A percentile compares a stretch with the other conserved stretches of the same genome.
These are phyloP conservation scores for Corinectria fuckeliana DNA, from an alignment of 2,329 filamentous ascomycete species.

Conservation along the genomic window DNA sequence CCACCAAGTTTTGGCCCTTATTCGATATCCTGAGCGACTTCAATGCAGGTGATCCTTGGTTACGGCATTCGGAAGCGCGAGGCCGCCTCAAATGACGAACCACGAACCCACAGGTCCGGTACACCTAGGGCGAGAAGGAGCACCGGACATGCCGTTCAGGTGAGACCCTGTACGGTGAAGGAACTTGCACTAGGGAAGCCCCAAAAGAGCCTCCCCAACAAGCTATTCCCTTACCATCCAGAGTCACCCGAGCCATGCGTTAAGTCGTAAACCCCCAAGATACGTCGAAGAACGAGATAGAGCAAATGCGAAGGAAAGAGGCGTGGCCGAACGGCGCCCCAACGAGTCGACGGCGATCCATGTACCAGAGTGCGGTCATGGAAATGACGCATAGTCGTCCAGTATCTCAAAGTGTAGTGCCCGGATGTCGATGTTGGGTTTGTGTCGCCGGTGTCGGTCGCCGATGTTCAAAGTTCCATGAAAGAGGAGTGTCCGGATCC, in stretches of 20 bases:
- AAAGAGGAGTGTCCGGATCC: slow-evolving; percentile 21
- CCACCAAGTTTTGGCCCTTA: slow-evolving; percentile 6
- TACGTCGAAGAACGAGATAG: slow-evolving; percentile 53
- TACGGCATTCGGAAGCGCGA: slow-evolving; percentile 20
- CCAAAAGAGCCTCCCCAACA: slow-evolving; percentile 11
- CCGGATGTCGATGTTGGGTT: slow-evolving; percentile 38
- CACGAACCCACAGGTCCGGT: slow-evolving; percentile 34
- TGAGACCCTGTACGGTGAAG: slow-evolving; percentile 26
- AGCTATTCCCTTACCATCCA: slow-evolving; percentile 27
- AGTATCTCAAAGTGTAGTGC: slow-evolving; percentile 30
- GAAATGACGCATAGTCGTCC: slow-evolving; percentile 18
- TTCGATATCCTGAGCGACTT: slow-evolving; percentile 26
- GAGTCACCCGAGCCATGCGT: slow-evolving; percentile 49
- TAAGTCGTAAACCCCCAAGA: slow-evolving; percentile 44
- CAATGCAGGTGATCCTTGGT: slow-evolving; percentile 20
- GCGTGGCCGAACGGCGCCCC: slow-evolving; percentile 34
- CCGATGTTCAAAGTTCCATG: slow-evolving; percentile 25
- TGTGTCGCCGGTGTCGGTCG: slow-evolving; percentile 36
- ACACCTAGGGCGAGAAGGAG: slow-evolving; percentile 35
- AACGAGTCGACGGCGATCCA: slow-evolving; percentile 37
- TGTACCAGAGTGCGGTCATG: slow-evolving; percentile 31
- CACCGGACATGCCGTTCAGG: slow-evolving; percentile 52
- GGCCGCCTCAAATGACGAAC: slow-evolving; percentile 19
- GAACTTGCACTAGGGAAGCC: slow-evolving; percentile 15
- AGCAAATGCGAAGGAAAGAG: slow-evolving; percentile 46